Conservation (phyloP, 1,284 basidiomycete species). For the Microbotryum lychnidis-dioicae region DNA sequence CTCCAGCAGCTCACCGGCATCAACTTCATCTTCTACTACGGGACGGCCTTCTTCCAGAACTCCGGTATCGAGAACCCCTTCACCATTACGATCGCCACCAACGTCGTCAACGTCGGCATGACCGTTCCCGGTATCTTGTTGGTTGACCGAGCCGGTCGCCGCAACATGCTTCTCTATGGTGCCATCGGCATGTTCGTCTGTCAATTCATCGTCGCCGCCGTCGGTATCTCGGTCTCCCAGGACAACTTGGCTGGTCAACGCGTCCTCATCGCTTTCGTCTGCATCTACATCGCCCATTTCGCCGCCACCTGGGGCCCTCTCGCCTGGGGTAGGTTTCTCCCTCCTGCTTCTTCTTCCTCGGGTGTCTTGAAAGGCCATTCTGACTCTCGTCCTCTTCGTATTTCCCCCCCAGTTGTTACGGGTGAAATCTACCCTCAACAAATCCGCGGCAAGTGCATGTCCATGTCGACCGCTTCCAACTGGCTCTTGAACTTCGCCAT, state of each 20-base stretch:
- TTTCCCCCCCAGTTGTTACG: conserved; percentile 7
- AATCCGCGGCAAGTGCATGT: conserved; percentile 35
- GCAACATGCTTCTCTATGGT: conserved; percentile 54
- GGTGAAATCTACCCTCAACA: no score
- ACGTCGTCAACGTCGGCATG: conserved; percentile 38
- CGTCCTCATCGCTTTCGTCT: conserved; percentile 37
- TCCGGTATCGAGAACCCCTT: conserved; percentile 32
- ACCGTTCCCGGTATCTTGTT: conserved; percentile 36
- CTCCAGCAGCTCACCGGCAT: conserved; percentile 36
- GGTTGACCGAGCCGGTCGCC: conserved; percentile 34
- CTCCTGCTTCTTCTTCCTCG: neutral
- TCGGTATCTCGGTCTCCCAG: conserved; percentile 33
- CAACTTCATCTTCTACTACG: conserved; percentile 34
- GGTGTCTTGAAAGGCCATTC: neutral
- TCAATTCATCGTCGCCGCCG: conserved; percentile 36
- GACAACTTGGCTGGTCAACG: conserved; percentile 33
- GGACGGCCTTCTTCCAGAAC: conserved; percentile 31
- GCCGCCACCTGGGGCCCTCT: conserved; percentile 35
- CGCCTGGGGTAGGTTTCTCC: conserved; percentile 34
- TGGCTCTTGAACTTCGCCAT: conserved; percentile 43
- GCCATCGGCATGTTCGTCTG: conserved; percentile 56
- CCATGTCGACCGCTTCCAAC: conserved; percentile 38
- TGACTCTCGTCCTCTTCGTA: neutral
- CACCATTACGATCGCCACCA: conserved; percentile 46
- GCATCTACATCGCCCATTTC: conserved; percentile 38